Evolutionary conservation across 805 yeast species (phyloP), one percentile per base, ranked within the genome.

Genomic region (Scheffersomyces coipomensis): DNA sequence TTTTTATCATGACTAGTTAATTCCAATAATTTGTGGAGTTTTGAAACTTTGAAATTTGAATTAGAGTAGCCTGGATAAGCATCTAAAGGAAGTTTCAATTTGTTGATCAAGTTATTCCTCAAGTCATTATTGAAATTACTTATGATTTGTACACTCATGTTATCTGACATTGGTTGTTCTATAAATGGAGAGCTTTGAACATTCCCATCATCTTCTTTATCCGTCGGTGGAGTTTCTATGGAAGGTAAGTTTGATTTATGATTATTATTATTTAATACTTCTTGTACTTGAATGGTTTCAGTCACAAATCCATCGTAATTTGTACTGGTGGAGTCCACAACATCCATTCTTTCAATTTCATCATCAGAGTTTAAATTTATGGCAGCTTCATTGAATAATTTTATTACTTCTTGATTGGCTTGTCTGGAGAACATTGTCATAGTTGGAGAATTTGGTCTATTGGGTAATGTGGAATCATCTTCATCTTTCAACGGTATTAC

Each of bases 351-450:
- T 11, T 49, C 56, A 5, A 55, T 56, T 29, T 58, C 68, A 29
- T 58, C 62, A 27, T 63, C 67, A 21, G 62, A 55, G 18, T 51
- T 49, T n/a, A 56, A 39, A 19, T 56, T 40, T 9, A 52, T 47
- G 3, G 71, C 60, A 1, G 78, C 78, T 35, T 75, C 78, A 52
- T 83, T 86, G 56, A 88, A 85, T 88, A 88, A 85, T 12, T 78
- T 74, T 45, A 76, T 67, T 0, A 88, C 82, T 48, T 88, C 96
- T 39, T 79, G 76, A 40, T 80, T 75, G 2, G 96, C 91, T 51
- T 81, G 79, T 36, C 80, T 79, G 0, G 96, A 84, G 54, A 75
- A 83, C 53, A 83, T 64, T 0, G 97, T 89, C 46, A 85, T 74
- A 0, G 96, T 88, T 1, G 95, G 95, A 0, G 95, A 84, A 11